Conservation (phyloP, 768 basidiomycete species). For the Rubroboletus pulcherrimus region DNA sequence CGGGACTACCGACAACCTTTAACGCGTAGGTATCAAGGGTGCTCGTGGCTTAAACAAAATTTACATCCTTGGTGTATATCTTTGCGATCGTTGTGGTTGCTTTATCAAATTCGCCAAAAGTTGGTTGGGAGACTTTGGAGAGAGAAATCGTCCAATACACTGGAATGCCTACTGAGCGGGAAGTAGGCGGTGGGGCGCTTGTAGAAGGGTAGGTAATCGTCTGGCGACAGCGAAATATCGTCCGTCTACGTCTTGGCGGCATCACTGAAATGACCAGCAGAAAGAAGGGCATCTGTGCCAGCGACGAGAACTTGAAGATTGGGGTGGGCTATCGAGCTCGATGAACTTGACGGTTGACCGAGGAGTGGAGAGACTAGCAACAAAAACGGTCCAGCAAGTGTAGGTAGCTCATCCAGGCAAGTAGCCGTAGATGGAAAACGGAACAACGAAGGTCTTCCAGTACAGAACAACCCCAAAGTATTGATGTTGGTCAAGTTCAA, state of each 20-base stretch:
- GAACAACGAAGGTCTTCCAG: background rate
- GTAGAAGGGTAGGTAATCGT: constrained; percentile 95
- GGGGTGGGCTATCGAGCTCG: constrained; percentile 46
- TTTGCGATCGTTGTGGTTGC: constrained; percentile 87
- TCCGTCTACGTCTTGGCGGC: constrained; percentile 79
- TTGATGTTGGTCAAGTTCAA: constrained; percentile 2
- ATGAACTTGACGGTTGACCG: constrained; percentile 21
- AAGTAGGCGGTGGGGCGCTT: constrained; percentile 90
- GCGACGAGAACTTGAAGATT: constrained; percentile 68
- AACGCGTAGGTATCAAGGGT: constrained; percentile 56
- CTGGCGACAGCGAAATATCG: constrained; percentile 70
- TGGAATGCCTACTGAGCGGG: constrained; percentile 65
- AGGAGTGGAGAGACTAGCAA: constrained; percentile 24
- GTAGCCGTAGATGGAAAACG: background rate
- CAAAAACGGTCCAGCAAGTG: constrained; percentile 24
- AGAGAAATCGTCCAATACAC: constrained; percentile 76
- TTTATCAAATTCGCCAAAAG: constrained; percentile 69
- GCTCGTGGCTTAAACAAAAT: constrained; percentile 59
- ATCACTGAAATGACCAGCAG: constrained; percentile 74
- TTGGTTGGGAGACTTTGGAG: constrained; percentile 73
- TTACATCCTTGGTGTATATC: constrained; percentile 77
- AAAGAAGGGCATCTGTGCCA: constrained; percentile 66
- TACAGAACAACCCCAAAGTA: background rate
- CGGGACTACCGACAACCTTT: constrained; percentile 45
- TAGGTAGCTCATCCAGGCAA: constrained; percentile 20